Evolutionary conservation across 441 rosid species (phyloP).

Genomic region (Omphalea diandra): DNA sequence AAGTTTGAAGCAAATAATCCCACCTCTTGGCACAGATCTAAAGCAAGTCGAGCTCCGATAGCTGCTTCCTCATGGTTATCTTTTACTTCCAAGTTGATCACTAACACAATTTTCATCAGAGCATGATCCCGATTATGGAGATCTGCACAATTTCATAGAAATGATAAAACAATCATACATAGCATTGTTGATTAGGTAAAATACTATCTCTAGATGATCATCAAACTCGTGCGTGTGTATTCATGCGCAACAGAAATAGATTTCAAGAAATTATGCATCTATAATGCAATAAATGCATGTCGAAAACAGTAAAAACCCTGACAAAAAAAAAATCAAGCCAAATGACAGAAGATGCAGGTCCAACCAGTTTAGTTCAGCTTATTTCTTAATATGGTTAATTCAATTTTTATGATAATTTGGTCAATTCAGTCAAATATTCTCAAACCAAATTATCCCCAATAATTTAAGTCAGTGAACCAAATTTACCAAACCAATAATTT

Average conservation of each 20-base stretch:
- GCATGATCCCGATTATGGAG: conserved; percentile 73
- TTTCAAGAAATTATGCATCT: too few species aligned
- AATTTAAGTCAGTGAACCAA: too few species aligned
- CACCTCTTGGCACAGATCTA: conserved; percentile 88
- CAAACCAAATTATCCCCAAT: too few species aligned
- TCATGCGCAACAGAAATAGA: too few species aligned
- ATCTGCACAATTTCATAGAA: conserved; percentile 45
- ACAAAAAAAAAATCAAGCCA: too few species aligned
- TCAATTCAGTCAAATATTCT: too few species aligned
- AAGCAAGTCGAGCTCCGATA: conserved; percentile 69
- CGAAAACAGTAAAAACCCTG: too few species aligned
- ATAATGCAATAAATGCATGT: too few species aligned
- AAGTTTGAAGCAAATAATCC: background rate
- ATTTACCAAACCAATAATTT: too few species aligned
- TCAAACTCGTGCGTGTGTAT: background rate
- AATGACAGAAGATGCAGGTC: background rate
- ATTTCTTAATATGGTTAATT: too few species aligned
- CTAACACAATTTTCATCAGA: conserved; percentile 61
- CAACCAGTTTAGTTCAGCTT: too few species aligned
- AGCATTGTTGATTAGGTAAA: background rate
- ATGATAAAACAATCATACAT: background rate
- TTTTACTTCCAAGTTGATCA: conserved; percentile 92
- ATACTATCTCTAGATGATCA: background rate
- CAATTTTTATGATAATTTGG: too few species aligned
- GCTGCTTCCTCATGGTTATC: conserved; percentile 98